phyloP scores from a whole-genome alignment of 768 basidiomycete genomes.

The Amanita subjunquillea region DNA sequence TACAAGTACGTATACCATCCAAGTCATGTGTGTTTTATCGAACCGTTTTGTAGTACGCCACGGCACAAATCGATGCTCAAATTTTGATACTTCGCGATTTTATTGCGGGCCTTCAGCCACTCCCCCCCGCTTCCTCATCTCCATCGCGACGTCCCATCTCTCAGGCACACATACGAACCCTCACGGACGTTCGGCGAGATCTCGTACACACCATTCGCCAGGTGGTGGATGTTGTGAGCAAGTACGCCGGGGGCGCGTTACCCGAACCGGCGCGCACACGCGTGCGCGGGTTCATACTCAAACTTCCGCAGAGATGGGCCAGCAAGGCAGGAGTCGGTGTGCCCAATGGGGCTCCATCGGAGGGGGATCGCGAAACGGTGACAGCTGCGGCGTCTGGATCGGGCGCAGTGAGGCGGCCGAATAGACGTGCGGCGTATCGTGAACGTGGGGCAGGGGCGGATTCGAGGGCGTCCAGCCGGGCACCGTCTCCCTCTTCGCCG shows the following conservation, averaged over 20 bases:
- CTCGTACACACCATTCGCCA: conserved; percentile 85
- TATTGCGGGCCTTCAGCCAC: conserved; percentile 57
- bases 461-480: conserved; percentile 18
- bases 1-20: conserved; percentile 46
- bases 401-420: conserved; percentile 19
- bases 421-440: conserved; percentile 22
- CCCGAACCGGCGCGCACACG: conserved; percentile 73
- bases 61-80: conserved; percentile 78
- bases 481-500: conserved; percentile 13
- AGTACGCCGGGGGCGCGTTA: conserved; percentile 77
- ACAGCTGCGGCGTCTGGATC: conserved; percentile 24
- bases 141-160: conserved; percentile 18
- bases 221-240: conserved; percentile 79
- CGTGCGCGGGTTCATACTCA: conserved; percentile 69
- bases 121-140: conserved; percentile 19
- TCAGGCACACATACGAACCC: conserved; percentile 48
- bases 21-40: not conserved
- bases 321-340: conserved; percentile 22
- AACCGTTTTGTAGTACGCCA: conserved; percentile 56
- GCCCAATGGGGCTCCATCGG: not conserved
- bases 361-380: conserved; percentile 18
- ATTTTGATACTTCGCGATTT: conserved; percentile 79
- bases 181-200: conserved; percentile 66
- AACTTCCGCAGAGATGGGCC: conserved; percentile 78
- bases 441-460: conserved; percentile 28